Conservation (phyloP, 2,329 filamentous ascomycete genomes). For the Trichoderma polysporum region DNA sequence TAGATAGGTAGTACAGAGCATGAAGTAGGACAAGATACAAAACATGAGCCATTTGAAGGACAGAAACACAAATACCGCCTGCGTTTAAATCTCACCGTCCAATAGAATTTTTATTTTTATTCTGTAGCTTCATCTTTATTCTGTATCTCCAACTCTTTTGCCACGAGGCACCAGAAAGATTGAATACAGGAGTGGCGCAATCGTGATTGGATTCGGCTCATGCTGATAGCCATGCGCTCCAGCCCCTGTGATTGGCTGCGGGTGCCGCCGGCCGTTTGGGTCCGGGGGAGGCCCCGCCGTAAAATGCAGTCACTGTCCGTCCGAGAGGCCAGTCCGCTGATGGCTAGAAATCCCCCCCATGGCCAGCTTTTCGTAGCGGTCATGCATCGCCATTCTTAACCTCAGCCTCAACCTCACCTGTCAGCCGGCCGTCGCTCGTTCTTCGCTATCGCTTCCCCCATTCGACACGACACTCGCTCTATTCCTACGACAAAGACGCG, state of each 20-base stretch:
- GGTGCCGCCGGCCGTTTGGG: conserved; percentile 6
- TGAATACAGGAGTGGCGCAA: conserved; percentile 10
- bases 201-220: not conserved
- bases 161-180: not conserved
- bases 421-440: conserved; percentile 8
- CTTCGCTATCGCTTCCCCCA: not conserved
- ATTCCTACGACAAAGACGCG: not conserved
- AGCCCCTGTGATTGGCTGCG: conserved; percentile 15
- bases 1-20: not conserved
- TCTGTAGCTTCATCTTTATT: not conserved
- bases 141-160: not conserved
- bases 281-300: conserved; percentile 19
- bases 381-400: not conserved
- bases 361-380: not conserved
- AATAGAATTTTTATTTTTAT: not conserved
- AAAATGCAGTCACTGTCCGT: conserved; percentile 2
- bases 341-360: not conserved
- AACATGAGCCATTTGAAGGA: too few relatives aligned
- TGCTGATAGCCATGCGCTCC: not conserved
- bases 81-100: not conserved
- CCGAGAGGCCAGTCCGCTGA: conserved; percentile 1
- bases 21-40: not conserved
- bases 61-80: not conserved
- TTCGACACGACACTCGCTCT: conserved; percentile 7
- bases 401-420: conserved; percentile 3